Evolutionary conservation across 192 early-diverging fungal species (phyloP).

Genomic region (Umbelopsis sp.): DNA sequence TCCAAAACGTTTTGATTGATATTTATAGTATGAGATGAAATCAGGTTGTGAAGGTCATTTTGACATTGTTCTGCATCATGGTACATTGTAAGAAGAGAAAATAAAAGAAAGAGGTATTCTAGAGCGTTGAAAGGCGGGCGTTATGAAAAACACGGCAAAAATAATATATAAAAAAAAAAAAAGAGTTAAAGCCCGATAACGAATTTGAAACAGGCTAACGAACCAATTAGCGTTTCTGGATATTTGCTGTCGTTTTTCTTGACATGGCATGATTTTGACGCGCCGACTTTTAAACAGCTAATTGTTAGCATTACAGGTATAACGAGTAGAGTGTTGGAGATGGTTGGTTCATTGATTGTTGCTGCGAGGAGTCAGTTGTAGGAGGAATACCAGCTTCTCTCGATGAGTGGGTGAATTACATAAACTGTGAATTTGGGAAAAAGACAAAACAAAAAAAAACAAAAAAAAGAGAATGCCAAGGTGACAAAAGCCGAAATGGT

Average conservation of each 20-base stretch:
- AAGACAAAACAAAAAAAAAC: too few species aligned
- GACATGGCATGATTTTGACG: too few species aligned
- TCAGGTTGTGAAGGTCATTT: background rate
- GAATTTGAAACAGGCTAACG: background rate
- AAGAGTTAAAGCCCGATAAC: background rate
- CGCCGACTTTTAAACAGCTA: background rate
- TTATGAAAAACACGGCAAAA: background rate
- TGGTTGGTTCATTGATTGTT: too few species aligned
- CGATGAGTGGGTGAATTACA: background rate
- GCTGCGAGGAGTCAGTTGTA: background rate
- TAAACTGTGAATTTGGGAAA: background rate
- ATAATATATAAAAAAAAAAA: background rate
- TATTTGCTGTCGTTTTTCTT: too few species aligned
- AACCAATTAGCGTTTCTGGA: background rate
- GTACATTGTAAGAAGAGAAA: background rate
- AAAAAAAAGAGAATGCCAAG: too few species aligned
- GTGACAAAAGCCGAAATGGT: background rate
- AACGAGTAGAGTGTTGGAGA: too few species aligned
- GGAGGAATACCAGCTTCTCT: slow-evolving; percentile 4
- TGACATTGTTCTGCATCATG: background rate
- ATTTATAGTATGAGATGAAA: background rate
- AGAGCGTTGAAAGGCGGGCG: background rate
- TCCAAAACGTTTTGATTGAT: background rate
- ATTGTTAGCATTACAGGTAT: background rate
- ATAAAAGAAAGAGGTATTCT: background rate